Conservation (phyloP, 2,329 filamentous ascomycete genomes). For the Stemphylium vesicarium region DNA sequence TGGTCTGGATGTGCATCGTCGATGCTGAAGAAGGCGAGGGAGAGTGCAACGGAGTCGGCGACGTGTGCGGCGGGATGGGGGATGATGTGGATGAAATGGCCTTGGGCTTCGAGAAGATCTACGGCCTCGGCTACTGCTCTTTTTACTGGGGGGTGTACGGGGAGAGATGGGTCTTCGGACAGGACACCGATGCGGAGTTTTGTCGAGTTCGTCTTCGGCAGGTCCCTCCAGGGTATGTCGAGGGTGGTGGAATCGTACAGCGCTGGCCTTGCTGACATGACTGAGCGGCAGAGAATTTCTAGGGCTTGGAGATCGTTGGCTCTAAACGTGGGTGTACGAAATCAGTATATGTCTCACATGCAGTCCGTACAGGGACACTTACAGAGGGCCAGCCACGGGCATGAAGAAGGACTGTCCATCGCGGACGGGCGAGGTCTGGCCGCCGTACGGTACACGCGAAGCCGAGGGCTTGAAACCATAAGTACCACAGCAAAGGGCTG, state of each 20-base stretch:
- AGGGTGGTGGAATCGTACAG: conserved; percentile 5
- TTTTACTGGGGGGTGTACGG: conserved; percentile 12
- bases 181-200: conserved; percentile 10
- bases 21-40: conserved; percentile 5
- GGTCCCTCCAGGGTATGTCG: conserved; percentile 6
- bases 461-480: conserved; percentile 61
- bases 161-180: conserved; percentile 6
- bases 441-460: conserved; percentile 54
- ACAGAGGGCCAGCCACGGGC: conserved; percentile 4
- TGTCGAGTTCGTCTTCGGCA: background rate
- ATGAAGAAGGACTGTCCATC: conserved; percentile 5
- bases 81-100: conserved; percentile 3
- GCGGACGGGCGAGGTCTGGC: conserved; percentile 2
- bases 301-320: conserved; percentile 7
- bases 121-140: conserved; percentile 5
- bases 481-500: conserved; percentile 59
- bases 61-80: background rate
- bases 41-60: background rate
- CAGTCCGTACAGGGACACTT: too few species aligned
- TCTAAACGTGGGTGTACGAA: too few species aligned
- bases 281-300: background rate
- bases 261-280: conserved; percentile 4
- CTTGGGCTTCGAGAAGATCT: background rate
- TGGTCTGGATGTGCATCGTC: background rate
- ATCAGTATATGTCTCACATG: too few species aligned